phyloP scores from a whole-genome alignment of 2,329 filamentous ascomycete genomes.

The Pseudocercospora musae region DNA sequence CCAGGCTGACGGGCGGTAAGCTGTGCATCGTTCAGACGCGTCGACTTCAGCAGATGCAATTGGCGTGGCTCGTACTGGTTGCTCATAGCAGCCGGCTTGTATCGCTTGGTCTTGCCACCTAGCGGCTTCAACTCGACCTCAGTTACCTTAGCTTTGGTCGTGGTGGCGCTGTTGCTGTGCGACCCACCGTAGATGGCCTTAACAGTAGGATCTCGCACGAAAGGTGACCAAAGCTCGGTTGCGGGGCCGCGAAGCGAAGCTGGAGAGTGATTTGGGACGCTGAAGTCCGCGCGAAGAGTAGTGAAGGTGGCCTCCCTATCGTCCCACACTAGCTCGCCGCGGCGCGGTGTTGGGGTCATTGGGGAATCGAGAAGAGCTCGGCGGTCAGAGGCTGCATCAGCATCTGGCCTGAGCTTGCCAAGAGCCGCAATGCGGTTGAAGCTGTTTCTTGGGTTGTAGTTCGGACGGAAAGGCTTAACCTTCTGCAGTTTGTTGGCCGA shows the following conservation, averaged over 20 bases:
- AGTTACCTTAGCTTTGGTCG: conserved; percentile 2
- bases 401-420: conserved; percentile 1
- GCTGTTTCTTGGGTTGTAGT: conserved; percentile 10
- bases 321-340: conserved; percentile 14
- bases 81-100: conserved; percentile 8
- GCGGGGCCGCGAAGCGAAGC: conserved; percentile 5
- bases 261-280: not conserved
- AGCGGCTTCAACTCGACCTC: conserved; percentile 14
- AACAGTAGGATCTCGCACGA: conserved; percentile 5
- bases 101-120: conserved; percentile 7
- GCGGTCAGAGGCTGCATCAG: conserved; percentile 14
- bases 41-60: conserved; percentile 15
- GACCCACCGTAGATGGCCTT: conserved; percentile 7
- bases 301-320: conserved; percentile 18
- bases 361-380: conserved; percentile 6
- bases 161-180: not conserved
- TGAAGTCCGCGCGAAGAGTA: conserved; percentile 14
- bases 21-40: conserved; percentile 13
- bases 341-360: not conserved
- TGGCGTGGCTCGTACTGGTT: conserved; percentile 17
- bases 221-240: conserved; percentile 14
- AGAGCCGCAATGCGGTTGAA: conserved; percentile 8
- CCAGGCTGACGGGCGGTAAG: conserved; percentile 7
- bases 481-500: conserved; percentile 8
- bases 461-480: conserved; percentile 7